Evolutionary conservation across 2,329 filamentous ascomycete species (phyloP).

Genomic region (Kalmusia sp.): DNA sequence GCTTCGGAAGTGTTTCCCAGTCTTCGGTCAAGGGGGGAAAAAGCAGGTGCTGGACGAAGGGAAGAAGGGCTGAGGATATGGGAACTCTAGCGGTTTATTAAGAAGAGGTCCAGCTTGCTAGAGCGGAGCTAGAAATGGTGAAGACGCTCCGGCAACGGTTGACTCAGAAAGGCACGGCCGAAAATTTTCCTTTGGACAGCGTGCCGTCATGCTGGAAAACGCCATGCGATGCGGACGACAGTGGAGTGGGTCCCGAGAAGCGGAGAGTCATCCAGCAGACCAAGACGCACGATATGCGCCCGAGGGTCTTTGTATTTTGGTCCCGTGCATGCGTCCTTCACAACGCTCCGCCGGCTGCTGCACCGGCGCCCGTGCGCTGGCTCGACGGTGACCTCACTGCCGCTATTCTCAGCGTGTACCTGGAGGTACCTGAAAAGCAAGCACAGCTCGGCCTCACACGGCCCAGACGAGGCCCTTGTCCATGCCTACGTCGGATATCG

Average conservation of each 20-base stretch:
- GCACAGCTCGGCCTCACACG: constrained; percentile 12
- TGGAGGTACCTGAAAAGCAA: constrained; percentile 27
- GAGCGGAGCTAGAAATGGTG: constrained; percentile 33
- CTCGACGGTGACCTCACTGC: constrained; percentile 14
- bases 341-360: not conserved
- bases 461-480: constrained; percentile 1
- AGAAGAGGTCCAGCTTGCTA: constrained; percentile 26
- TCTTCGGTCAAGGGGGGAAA: constrained; percentile 3
- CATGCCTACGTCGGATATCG: constrained; percentile 5
- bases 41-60: constrained; percentile 4
- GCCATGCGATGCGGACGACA: constrained; percentile 19
- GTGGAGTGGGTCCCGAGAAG: constrained; percentile 17
- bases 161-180: constrained; percentile 34
- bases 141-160: constrained; percentile 25
- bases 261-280: constrained; percentile 21
- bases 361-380: constrained; percentile 21
- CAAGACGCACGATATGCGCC: constrained; percentile 15
- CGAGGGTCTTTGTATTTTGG: constrained; percentile 21
- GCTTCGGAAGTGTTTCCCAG: too few relatives aligned
- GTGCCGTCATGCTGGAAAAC: constrained; percentile 24
- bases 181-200: constrained; percentile 28
- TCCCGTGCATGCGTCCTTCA: constrained; percentile 10
- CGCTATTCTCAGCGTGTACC: constrained; percentile 14
- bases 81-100: constrained; percentile 31
- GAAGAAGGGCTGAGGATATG: constrained; percentile 13